A percentile compares a stretch with the other conserved stretches of the same genome.
Conservation (phyloP, 768 basidiomycete species). For the Cyathus striatus region DNA sequence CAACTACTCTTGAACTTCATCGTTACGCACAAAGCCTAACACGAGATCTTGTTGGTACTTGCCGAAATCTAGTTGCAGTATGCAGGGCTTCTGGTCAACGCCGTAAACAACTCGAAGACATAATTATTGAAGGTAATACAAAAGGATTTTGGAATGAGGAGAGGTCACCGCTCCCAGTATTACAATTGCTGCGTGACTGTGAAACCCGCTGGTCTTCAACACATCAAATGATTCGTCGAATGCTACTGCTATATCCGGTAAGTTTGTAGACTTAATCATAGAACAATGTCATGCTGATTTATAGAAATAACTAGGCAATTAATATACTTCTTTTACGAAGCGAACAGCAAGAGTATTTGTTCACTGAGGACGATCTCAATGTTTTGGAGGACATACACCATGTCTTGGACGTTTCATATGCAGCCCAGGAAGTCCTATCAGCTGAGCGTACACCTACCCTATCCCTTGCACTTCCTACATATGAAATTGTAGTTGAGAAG, state of each 20-base stretch:
- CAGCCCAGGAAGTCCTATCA: slow-evolving; percentile 1
- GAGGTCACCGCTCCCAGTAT: background rate
- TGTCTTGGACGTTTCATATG: background rate
- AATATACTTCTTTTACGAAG: background rate
- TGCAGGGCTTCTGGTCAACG: background rate
- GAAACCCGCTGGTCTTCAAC: slow-evolving; percentile 1
- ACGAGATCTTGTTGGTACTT: background rate
- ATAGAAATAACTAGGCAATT: background rate
- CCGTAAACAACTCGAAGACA: background rate
- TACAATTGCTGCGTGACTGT: slow-evolving; percentile 1
- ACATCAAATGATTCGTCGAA: background rate
- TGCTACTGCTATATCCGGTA: background rate
- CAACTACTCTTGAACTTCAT: too few species aligned
- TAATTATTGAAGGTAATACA: background rate
- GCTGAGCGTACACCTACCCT: slow-evolving; percentile 1
- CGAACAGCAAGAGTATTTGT: too few species aligned
- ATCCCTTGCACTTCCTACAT: background rate
- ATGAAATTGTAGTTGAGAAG: background rate
- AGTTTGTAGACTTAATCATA: background rate
- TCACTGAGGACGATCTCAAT: background rate
- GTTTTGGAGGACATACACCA: background rate
- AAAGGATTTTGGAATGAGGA: background rate
- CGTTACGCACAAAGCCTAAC: background rate
- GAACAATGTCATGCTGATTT: background rate
- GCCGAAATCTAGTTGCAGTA: background rate